Evolutionary conservation across 768 basidiomycete genomes (phyloP).

Genomic region (Exidia glandulosa): DNA sequence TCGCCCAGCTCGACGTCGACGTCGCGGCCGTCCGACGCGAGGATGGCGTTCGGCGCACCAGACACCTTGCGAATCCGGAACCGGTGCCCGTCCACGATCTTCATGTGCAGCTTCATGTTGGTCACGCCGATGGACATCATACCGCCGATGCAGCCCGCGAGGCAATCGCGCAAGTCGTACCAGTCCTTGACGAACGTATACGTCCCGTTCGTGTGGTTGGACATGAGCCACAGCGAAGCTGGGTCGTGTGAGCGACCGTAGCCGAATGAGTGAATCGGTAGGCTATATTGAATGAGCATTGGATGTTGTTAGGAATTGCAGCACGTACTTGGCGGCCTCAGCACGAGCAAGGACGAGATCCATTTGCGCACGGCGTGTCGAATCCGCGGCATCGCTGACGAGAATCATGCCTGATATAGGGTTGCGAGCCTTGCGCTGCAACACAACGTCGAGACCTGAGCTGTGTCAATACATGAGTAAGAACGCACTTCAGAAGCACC

Average conservation of each 20-base stretch:
- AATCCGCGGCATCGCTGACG: conserved; percentile 86
- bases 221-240: conserved; percentile 96
- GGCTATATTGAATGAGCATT: conserved; percentile 19
- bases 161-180: conserved; percentile 83
- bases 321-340: conserved; percentile 71
- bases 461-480: conserved; percentile 20
- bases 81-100: conserved; percentile 78
- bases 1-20: conserved; percentile 94
- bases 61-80: conserved; percentile 94
- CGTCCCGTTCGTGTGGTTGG: conserved; percentile 93
- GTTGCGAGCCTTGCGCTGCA: conserved; percentile 89
- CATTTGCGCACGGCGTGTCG: conserved; percentile 91
- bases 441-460: conserved; percentile 84
- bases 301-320: not conserved
- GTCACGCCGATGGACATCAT: conserved; percentile 92
- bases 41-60: conserved; percentile 77
- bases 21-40: conserved; percentile 85
- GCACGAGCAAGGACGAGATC: conserved; percentile 94
- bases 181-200: conserved; percentile 81
- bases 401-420: conserved; percentile 86
- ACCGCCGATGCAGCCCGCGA: conserved; percentile 91
- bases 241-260: conserved; percentile 97
- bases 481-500: conserved; percentile 24
- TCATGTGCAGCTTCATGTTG: conserved; percentile 92
- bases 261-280: conserved; percentile 94